Evolutionary conservation across 208 protist genomes (phyloP).

Genomic region (Leishmania braziliensis): DNA sequence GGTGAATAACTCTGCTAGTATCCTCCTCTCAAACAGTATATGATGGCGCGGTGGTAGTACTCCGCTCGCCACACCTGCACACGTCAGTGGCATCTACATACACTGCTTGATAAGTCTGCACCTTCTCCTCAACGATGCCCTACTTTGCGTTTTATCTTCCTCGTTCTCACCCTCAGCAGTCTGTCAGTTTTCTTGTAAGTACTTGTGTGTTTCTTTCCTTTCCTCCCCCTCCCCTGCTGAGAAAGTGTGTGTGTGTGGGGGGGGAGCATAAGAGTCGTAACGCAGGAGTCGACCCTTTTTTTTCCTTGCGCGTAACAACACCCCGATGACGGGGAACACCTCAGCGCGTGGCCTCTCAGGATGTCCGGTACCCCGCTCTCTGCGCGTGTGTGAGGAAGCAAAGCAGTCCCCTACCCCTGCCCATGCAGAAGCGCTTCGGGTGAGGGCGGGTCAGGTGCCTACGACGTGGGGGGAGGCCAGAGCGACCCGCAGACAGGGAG

Average conservation of each 20-base stretch:
- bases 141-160: conserved; percentile 11
- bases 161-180: conserved; percentile 3
- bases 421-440: neutral
- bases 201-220: conserved; percentile 7
- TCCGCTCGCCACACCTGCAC: neutral
- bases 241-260: neutral
- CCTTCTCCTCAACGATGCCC: neutral
- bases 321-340: neutral
- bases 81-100: neutral
- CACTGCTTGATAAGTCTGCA: neutral
- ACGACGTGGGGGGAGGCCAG: neutral
- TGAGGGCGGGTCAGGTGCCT: neutral
- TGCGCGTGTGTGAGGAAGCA: neutral
- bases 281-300: neutral
- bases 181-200: conserved; percentile 8
- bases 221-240: neutral
- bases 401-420: neutral
- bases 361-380: no score
- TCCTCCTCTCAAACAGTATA: neutral
- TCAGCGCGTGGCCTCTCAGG: neutral
- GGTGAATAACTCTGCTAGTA: neutral
- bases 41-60: neutral
- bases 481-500: neutral
- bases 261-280: neutral
- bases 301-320: conserved; percentile 2